Evolutionary conservation across 2,329 filamentous ascomycete species (phyloP).

Genomic region (Aureobasidium sp.): DNA sequence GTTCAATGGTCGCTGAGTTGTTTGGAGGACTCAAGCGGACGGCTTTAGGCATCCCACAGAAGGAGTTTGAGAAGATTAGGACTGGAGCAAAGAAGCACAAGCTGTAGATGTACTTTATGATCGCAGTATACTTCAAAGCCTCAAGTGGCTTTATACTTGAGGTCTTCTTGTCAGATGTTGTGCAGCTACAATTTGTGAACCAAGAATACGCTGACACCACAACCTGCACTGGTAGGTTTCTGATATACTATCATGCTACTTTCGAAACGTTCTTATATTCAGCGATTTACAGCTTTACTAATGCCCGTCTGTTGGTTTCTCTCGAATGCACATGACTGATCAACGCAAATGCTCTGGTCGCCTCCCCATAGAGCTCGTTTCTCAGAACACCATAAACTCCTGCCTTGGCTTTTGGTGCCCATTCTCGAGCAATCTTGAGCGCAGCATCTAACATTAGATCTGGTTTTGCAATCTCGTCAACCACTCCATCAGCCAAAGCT

Average conservation of each 20-base stretch:
- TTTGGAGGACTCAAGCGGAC: background rate
- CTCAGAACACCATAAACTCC: conserved; percentile 47
- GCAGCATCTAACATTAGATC: conserved; percentile 43
- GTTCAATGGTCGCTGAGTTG: background rate
- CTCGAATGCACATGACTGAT: conserved; percentile 50
- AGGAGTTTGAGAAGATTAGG: background rate
- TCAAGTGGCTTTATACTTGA: too few species aligned
- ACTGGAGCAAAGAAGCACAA: background rate
- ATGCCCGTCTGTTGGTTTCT: conserved; percentile 33
- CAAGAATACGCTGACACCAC: background rate
- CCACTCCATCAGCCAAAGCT: conserved; percentile 46
- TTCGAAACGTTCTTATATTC: background rate
- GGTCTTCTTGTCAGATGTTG: too few species aligned
- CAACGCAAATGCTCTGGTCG: conserved; percentile 42
- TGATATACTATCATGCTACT: background rate
- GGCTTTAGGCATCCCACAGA: background rate
- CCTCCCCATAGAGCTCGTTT: conserved; percentile 49
- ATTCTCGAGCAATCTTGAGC: conserved; percentile 37
- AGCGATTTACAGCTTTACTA: background rate
- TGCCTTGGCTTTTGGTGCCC: conserved; percentile 39
- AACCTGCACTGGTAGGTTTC: too few species aligned
- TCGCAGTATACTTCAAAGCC: too few species aligned
- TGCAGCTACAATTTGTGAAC: background rate
- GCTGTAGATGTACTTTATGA: background rate
- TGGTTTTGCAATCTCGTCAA: conserved; percentile 45